A percentile compares a stretch with the other conserved stretches of the same genome.
Evolutionary conservation across 1,139 yeast species (phyloP).

Genomic region (Kodamaea arcana): DNA sequence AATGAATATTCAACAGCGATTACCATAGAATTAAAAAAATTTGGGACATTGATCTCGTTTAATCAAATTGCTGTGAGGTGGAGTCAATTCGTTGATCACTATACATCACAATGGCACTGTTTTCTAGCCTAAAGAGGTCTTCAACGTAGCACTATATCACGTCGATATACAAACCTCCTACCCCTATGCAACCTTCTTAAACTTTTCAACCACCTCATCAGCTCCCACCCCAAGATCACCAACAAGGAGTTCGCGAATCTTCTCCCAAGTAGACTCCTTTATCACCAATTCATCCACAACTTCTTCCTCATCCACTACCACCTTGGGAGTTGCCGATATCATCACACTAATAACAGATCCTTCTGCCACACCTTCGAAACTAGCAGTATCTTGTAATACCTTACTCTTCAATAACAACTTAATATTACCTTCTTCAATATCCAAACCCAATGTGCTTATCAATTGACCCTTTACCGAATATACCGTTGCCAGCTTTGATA

Average conservation of each 20-base stretch:
- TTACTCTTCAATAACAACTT: conserved; percentile 42
- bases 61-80: too few species aligned
- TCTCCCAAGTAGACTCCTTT: conserved; percentile 27
- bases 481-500: conserved; percentile 26
- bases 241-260: conserved; percentile 25
- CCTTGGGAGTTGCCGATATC: conserved; percentile 20
- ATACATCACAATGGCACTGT: too few species aligned
- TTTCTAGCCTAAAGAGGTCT: too few species aligned
- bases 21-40: too few species aligned
- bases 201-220: conserved; percentile 25
- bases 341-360: conserved; percentile 34
- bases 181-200: conserved; percentile 25
- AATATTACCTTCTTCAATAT: conserved; percentile 27
- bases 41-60: too few species aligned
- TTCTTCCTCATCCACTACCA: conserved; percentile 5
- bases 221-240: conserved; percentile 30
- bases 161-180: too few species aligned
- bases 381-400: conserved; percentile 38
- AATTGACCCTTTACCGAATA: conserved; percentile 31
- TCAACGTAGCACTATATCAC: too few species aligned
- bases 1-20: too few species aligned
- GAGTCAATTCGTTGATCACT: too few species aligned
- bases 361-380: conserved; percentile 19
- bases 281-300: conserved; percentile 11
- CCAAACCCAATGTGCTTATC: conserved; percentile 24